Evolutionary conservation across 345 rosid genomes (phyloP).

Genomic region (rapeseed (Brassica napus)): DNA sequence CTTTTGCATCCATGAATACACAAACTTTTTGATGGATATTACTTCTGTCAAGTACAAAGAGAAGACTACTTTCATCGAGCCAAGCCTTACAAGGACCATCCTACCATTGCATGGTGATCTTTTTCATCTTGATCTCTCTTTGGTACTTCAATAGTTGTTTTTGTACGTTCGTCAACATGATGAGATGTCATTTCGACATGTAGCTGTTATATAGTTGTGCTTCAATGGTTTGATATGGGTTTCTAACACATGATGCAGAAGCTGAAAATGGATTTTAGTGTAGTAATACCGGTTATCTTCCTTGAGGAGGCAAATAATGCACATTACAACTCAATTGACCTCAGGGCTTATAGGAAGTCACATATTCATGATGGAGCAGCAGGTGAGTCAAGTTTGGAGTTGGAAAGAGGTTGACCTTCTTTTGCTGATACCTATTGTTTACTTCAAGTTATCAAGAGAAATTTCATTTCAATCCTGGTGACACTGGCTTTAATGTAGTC

Average conservation of each 20-base stretch:
- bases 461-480: conserved; percentile 94
- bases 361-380: conserved; percentile 97
- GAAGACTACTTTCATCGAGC: conserved; percentile 78
- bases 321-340: conserved; percentile 35
- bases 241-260: conserved; percentile 50
- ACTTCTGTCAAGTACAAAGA: conserved; percentile 97
- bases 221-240: neutral
- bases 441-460: conserved; percentile 86
- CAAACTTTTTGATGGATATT: conserved; percentile 94
- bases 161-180: too few relatives aligned
- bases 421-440: neutral
- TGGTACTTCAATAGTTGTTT: neutral
- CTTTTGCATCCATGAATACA: conserved; percentile 25
- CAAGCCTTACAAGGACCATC: conserved; percentile 76
- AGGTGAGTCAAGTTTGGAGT: conserved; percentile 38
- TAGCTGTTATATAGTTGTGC: neutral
- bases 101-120: conserved; percentile 69
- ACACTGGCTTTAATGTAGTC: conserved; percentile 90
- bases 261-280: conserved; percentile 79
- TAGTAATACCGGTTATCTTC: conserved; percentile 64
- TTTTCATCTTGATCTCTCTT: neutral
- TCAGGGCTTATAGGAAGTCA: conserved; percentile 91
- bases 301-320: too few relatives aligned
- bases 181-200: neutral
- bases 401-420: conserved; percentile 13